A percentile compares a stretch with the other conserved stretches of the same genome.
Evolutionary conservation across 1,284 basidiomycete species (phyloP).

Genomic region (Marasmius fiardii): DNA sequence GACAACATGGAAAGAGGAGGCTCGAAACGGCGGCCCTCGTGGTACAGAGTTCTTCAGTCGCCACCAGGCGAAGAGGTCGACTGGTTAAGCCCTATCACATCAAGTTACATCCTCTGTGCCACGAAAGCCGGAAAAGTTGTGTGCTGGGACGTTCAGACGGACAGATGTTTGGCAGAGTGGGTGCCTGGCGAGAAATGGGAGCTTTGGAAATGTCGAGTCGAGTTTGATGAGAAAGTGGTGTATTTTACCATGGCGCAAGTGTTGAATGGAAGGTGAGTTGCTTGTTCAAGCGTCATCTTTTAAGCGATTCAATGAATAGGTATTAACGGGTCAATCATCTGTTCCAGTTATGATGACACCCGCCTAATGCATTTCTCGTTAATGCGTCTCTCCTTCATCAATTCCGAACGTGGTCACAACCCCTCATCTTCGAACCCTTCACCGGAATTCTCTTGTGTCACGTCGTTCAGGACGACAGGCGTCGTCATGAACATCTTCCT

Average conservation of each 20-base stretch:
- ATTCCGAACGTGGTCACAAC: slow-evolving; percentile 32
- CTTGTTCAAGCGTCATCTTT: neutral
- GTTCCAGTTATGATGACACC: slow-evolving; percentile 38
- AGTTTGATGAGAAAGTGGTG: slow-evolving; percentile 65
- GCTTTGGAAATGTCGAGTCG: slow-evolving; percentile 73
- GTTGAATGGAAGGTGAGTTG: slow-evolving; percentile 46
- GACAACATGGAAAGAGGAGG: slow-evolving; percentile 19
- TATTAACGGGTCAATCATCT: neutral
- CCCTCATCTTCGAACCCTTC: slow-evolving; percentile 23
- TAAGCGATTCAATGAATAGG: neutral
- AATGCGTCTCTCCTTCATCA: slow-evolving; percentile 50
- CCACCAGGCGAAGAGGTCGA: slow-evolving; percentile 66
- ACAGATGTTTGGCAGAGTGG: slow-evolving; percentile 62
- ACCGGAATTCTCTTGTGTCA: slow-evolving; percentile 52
- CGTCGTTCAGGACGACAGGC: slow-evolving; percentile 59
- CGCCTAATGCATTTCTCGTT: slow-evolving; percentile 55
- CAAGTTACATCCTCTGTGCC: slow-evolving; percentile 67
- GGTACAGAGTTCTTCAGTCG: slow-evolving; percentile 63
- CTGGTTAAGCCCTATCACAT: slow-evolving; percentile 73
- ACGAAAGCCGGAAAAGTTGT: slow-evolving; percentile 73
- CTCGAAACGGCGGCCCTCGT: slow-evolving; percentile 35
- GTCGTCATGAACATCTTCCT: slow-evolving; percentile 75
- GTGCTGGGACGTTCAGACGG: slow-evolving; percentile 67
- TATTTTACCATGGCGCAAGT: slow-evolving; percentile 74
- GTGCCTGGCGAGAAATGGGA: slow-evolving; percentile 64